phyloP scores from a whole-genome alignment of 2,329 filamentous ascomycete genomes.

The Colletotrichum cuscutae region DNA sequence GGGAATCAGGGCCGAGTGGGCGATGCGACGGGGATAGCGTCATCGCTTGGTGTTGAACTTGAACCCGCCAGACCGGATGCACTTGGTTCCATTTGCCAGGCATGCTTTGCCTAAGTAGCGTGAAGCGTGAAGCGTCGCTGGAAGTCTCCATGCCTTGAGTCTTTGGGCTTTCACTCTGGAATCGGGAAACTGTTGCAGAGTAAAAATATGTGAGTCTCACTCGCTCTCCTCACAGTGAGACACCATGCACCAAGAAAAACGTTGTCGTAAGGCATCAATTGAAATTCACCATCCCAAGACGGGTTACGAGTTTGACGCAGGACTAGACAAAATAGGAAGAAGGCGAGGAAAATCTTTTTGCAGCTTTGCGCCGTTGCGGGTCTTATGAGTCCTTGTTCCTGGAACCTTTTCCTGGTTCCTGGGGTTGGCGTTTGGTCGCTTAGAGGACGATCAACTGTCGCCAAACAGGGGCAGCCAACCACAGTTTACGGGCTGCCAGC shows the following conservation, averaged over 20 bases:
- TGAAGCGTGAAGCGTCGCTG: too few relatives aligned
- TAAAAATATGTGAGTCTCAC: too few relatives aligned
- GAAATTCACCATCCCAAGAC: conserved; percentile 3
- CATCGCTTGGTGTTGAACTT: neutral
- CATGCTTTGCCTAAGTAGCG: neutral
- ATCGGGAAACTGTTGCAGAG: too few relatives aligned
- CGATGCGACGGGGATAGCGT: conserved; percentile 24
- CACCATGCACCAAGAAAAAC: neutral
- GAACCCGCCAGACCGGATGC: conserved; percentile 2
- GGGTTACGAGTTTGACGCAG: conserved; percentile 8
- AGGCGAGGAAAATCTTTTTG: neutral
- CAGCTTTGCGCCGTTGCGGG: neutral
- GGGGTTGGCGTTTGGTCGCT: neutral
- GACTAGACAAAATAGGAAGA: neutral
- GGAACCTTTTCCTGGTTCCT: conserved; percentile 10
- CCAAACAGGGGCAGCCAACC: neutral
- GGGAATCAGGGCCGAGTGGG: conserved; percentile 3
- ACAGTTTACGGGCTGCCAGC: neutral
- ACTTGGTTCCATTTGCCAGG: neutral
- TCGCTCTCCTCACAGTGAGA: neutral
- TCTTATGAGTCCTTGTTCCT: neutral
- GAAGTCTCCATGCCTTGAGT: neutral
- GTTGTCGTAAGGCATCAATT: conserved; percentile 21
- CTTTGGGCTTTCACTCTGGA: neutral
- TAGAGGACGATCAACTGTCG: conserved; percentile 26